These are phyloP conservation scores for Metschnikowia kunwiensis DNA, from an alignment of 805 yeast genomes.

Conservation along the genomic window DNA sequence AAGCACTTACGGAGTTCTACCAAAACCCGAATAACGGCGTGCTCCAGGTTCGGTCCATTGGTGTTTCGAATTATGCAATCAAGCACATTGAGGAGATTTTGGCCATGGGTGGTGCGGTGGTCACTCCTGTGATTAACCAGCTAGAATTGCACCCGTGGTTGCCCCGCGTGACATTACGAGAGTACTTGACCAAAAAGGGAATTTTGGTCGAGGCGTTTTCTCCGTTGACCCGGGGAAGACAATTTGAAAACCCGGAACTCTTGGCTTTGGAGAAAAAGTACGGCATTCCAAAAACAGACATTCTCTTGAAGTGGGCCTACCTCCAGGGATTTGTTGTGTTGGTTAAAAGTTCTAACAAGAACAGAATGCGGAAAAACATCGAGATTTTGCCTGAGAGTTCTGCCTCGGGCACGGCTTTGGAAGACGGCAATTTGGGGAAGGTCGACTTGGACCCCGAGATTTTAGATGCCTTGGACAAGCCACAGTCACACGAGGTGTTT, in stretches of 20 bases:
- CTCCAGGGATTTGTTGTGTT: slow-evolving; percentile 70
- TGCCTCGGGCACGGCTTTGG: slow-evolving; percentile 23
- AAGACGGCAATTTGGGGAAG: slow-evolving; percentile 31
- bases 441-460: slow-evolving; percentile 40
- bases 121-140: slow-evolving; percentile 68
- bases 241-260: slow-evolving; percentile 53
- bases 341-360: slow-evolving; percentile 57
- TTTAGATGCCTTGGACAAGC: slow-evolving; percentile 32
- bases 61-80: slow-evolving; percentile 72
- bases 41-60: slow-evolving; percentile 62
- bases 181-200: slow-evolving; percentile 53
- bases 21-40: slow-evolving; percentile 44
- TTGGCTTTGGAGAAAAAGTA: slow-evolving; percentile 47
- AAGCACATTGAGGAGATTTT: slow-evolving; percentile 59
- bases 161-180: slow-evolving; percentile 60
- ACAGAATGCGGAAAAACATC: slow-evolving; percentile 53
- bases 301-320: slow-evolving; percentile 69
- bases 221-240: slow-evolving; percentile 67
- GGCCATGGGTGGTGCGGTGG: slow-evolving; percentile 48
- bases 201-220: slow-evolving; percentile 73
- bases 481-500: slow-evolving; percentile 34
- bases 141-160: slow-evolving; percentile 85
- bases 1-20: slow-evolving; percentile 72
- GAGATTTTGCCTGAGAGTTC: slow-evolving; percentile 42
- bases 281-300: slow-evolving; percentile 55